Base-by-base conservation (phyloP, 2,329 filamentous ascomycete species). In the Alternaria metachromatica region DNA sequence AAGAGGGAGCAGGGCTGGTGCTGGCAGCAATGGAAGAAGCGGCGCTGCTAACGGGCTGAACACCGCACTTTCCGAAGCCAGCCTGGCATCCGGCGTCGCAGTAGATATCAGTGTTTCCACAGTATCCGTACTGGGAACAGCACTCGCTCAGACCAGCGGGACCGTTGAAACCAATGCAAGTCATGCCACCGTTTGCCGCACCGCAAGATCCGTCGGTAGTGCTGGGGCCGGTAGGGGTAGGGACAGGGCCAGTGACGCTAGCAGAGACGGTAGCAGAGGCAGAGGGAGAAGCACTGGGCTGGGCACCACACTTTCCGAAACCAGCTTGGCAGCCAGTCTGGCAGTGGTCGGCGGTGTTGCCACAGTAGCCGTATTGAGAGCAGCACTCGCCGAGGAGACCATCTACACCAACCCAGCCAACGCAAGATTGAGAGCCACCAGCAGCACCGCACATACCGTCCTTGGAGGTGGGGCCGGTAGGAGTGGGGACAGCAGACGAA, bases 81-180 rank as follows among this genome's bases (percentile, higher is more conserved):
- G 60, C 25, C 43, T 69, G 63, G 51, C 76, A 80, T 3, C 71
- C 72, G 4, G 70, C 66, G 6, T 63, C 63, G 55, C 76, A 77
- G 61, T 76, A 62, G 11, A 66, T 68, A 23, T 51, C 45, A 2
- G 67, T 67, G 30, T 62, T 62, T 26, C 77, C 76, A 43, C 83
- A 85, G 64, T 72, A 78, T 23, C 82, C 82, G 60, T 77, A 77
- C 6, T 71, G 68, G 11, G 79, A 82, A 75, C 83, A 85, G 75
- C 83, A 84, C 60, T 80, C 71, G 10, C 82, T 81, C 51, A 58
- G 50, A 55, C 62, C 65, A 5, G 48, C 48, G 3, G n/a, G 43
- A 2, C 80, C 80, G 15, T 67, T 54, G 67, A 69, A 74, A 15
- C 72, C 70, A 49, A 68, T 63, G 66, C 74, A 76, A 15, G 67